Evolutionary conservation across 1,139 yeast species (phyloP).

Genomic region (Saccharomyces hybrid): DNA sequence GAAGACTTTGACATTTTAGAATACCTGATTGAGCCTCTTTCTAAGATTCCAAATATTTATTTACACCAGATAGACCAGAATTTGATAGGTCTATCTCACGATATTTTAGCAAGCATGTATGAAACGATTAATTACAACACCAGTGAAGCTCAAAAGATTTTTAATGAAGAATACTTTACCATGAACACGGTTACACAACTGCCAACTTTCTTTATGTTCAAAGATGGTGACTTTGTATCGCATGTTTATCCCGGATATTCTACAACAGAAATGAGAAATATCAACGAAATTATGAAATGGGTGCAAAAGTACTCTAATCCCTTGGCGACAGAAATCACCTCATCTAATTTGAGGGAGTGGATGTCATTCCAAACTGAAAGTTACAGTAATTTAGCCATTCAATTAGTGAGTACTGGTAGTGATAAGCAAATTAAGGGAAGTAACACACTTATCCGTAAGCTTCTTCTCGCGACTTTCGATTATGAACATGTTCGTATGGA

Average conservation of each 20-base stretch:
- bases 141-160: conserved; percentile 29
- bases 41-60: conserved; percentile 49
- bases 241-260: conserved; percentile 52
- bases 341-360: conserved; percentile 33
- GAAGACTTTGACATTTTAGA: conserved; percentile 60
- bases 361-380: conserved; percentile 33
- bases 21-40: conserved; percentile 49
- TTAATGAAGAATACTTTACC: conserved; percentile 40
- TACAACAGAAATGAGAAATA: conserved; percentile 53
- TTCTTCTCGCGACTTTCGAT: conserved; percentile 48
- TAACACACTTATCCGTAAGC: conserved; percentile 34
- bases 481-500: conserved; percentile 42
- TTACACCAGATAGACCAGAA: conserved; percentile 47
- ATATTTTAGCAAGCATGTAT: conserved; percentile 40
- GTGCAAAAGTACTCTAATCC: conserved; percentile 44
- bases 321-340: conserved; percentile 44
- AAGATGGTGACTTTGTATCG: conserved; percentile 47
- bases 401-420: conserved; percentile 43
- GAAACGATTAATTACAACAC: conserved; percentile 39
- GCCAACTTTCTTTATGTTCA: conserved; percentile 55
- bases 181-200: conserved; percentile 49
- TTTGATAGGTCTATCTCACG: conserved; percentile 36
- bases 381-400: conserved; percentile 45
- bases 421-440: conserved; percentile 19
- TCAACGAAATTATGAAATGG: conserved; percentile 42